Evolutionary conservation across 805 yeast genomes (phyloP).

Genomic region (Kodamaea nitidulidarum): DNA sequence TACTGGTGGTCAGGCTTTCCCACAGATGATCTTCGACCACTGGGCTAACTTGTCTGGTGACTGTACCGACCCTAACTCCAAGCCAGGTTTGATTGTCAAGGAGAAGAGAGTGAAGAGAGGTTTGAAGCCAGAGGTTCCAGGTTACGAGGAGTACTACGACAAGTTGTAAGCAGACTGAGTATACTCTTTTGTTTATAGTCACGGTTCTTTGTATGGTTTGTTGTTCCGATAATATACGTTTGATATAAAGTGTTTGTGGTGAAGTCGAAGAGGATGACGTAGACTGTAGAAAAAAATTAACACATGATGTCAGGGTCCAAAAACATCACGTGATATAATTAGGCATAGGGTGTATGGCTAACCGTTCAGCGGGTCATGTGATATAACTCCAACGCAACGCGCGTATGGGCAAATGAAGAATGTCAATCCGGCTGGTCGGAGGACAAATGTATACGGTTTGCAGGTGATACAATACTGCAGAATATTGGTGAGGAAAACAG

Average conservation of each 20-base stretch:
- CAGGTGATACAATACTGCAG: too few species aligned
- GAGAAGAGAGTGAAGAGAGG: constrained; percentile 90
- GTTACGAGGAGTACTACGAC: constrained; percentile 98
- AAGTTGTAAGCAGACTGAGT: constrained; percentile 52
- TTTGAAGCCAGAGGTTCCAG: constrained; percentile 95
- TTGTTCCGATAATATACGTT: constrained; percentile 1
- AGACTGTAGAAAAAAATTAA: too few species aligned
- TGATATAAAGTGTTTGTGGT: background rate
- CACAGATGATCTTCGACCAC: constrained; percentile 99
- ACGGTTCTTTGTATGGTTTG: constrained; percentile 2
- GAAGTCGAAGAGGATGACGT: too few species aligned
- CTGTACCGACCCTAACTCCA: constrained; percentile 79
- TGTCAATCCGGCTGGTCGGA: too few species aligned
- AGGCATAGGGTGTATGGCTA: too few species aligned
- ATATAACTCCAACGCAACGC: too few species aligned
- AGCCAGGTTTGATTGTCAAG: constrained; percentile 58
- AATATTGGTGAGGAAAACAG: too few species aligned
- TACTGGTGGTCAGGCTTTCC: constrained; percentile 99
- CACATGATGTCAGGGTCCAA: too few species aligned
- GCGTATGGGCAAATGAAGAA: too few species aligned
- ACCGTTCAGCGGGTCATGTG: too few species aligned
- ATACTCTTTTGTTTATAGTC: constrained; percentile 2
- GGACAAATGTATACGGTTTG: too few species aligned
- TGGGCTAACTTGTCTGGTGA: constrained; percentile 91
- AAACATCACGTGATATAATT: too few species aligned